phyloP scores from a whole-genome alignment of 495 filamentous ascomycete genomes.

The Penicillium ucsense region DNA sequence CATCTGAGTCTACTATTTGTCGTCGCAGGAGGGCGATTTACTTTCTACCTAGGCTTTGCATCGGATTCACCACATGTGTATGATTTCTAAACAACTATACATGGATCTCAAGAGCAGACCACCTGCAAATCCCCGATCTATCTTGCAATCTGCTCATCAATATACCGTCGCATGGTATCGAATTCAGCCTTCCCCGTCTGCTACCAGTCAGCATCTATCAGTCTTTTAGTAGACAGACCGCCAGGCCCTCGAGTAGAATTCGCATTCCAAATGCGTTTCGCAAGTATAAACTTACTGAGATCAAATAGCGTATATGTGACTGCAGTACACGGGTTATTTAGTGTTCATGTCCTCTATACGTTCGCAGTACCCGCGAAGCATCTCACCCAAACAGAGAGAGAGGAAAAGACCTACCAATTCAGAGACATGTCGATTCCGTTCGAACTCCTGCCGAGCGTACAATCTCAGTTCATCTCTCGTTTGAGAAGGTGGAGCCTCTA shows the following conservation, averaged over 20 bases:
- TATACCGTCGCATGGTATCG: constrained; percentile 47
- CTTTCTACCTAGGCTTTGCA: too few species aligned
- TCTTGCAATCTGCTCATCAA: constrained; percentile 36
- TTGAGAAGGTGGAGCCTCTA: constrained; percentile 34
- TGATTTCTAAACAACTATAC: not conserved
- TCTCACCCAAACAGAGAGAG: not conserved
- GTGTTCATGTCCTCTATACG: too few species aligned
- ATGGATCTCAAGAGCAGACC: not conserved
- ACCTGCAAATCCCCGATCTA: constrained; percentile 5
- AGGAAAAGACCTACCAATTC: constrained; percentile 49
- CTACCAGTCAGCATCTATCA: not conserved
- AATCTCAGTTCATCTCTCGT: constrained; percentile 55
- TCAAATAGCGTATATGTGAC: constrained; percentile 50
- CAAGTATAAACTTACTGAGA: constrained; percentile 31
- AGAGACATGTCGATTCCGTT: constrained; percentile 57
- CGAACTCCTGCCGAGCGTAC: constrained; percentile 70
- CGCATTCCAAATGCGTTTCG: not conserved
- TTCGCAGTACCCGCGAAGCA: too few species aligned
- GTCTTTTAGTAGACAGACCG: not conserved
- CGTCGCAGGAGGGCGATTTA: too few species aligned
- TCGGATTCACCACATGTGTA: too few species aligned
- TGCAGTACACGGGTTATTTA: constrained; percentile 1
- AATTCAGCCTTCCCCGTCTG: constrained; percentile 53
- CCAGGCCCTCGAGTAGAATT: too few species aligned
- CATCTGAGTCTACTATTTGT: too few species aligned